Conservation (phyloP, 306 rosid genomes). For the Biancaea sappan region DNA sequence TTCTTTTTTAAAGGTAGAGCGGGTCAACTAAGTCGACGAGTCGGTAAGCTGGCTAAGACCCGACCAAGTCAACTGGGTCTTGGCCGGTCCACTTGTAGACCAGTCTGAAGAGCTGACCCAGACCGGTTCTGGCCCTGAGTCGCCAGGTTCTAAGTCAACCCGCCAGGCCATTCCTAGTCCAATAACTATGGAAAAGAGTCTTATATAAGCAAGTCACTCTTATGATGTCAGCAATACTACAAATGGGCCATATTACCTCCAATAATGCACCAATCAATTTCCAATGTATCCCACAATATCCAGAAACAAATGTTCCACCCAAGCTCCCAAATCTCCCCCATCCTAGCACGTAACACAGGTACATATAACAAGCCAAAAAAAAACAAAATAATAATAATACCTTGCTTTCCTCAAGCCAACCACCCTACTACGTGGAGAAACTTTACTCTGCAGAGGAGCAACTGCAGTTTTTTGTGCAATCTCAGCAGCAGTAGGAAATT, state of each 20-base stretch:
- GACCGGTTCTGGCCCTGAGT: too few species aligned
- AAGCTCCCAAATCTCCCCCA: too few species aligned
- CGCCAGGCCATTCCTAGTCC: too few species aligned
- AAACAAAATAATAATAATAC: conserved; percentile 52
- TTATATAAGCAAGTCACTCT: conserved; percentile 50
- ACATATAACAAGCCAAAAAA: too few species aligned
- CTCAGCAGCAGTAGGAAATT: conserved; percentile 68
- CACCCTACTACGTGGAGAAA: conserved; percentile 48
- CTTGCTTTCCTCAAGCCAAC: conserved; percentile 83
- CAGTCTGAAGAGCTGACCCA: too few species aligned
- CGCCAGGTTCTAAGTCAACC: too few species aligned
- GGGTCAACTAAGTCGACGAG: too few species aligned
- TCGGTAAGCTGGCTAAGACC: too few species aligned
- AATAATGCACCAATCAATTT: conserved; percentile 14
- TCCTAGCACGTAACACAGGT: too few species aligned
- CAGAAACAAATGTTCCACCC: neutral
- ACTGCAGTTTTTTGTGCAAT: conserved; percentile 70
- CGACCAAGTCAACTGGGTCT: too few species aligned
- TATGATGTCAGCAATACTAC: conserved; percentile 49
- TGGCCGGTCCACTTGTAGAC: too few species aligned
- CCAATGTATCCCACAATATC: conserved; percentile 2
- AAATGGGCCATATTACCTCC: conserved; percentile 80
- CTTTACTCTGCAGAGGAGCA: conserved; percentile 62
- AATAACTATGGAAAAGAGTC: conserved; percentile 42
- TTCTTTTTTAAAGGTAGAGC: too few species aligned